Evolutionary conservation across 2,329 filamentous ascomycete genomes (phyloP), one percentile per base, ranked within the genome.

Genomic region (Chaetomium strumarium): DNA sequence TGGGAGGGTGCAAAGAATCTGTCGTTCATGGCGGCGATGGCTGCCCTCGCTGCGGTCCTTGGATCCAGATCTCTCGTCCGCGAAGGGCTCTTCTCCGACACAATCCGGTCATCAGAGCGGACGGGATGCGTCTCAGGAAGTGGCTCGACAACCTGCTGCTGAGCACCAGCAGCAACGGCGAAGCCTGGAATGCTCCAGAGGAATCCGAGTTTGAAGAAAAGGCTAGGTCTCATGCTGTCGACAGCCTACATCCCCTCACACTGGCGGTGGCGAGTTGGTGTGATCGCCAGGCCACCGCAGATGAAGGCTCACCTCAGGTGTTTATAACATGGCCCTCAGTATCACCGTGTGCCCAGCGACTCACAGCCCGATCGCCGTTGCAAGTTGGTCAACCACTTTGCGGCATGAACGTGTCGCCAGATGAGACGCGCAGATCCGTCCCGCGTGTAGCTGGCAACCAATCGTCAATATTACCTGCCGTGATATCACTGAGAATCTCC

Each of bases 11-110:
- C 58, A 51, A 69, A 69, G 55, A 69, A 70, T 46, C 62, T 58
- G 11, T 29, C 55, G 60, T 70, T 72, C 64, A 72, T 64, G 38
- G 67, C 60, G 16, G 66, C 60, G 44, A 72, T 64, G 19, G 67
- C 63, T 3, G 57, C 57, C 45, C 55, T 52, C 20, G 62, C 51
- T 10, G 54, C 37, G 36, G 45, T 39, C 10, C 46, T 54, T 38
- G 49, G 50, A 33, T 56, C 50, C 13, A 48, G 13, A 17, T 39
- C 47, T 29, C 50, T 49, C 17, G 48, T 36, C 46, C 24, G 39
- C 13, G 43, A 30, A 3, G 17, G 17, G 11, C 29, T n/a, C 43
- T 13, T 43, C 16, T 42, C 31, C 16, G 36, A n/a, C n/a, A 20
- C 8, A 11, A 19, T 6, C 8, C 14, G 17, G 34, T 2, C 42